Base-by-base conservation (phyloP, 306 rosid genomes). In the Prunus padus region DNA sequence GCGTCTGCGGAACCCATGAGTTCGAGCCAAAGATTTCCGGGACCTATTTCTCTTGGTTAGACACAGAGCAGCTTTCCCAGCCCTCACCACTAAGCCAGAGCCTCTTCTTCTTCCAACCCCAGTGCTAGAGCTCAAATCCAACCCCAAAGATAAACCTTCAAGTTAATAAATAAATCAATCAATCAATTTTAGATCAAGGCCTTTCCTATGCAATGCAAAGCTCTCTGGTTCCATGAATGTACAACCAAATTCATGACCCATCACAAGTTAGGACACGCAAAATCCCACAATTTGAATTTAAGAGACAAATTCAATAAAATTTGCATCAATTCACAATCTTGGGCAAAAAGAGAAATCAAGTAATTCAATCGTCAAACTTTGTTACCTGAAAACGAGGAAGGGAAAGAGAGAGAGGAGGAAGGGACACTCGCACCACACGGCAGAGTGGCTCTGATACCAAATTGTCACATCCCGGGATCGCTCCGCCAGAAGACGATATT, bases 41-140 rank as follows among this genome's bases (percentile, higher is more conserved):
- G 99, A 92, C 75, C 96, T 89, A 88, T 33, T 96, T 80, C 98
- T 88, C 90, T 92, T 96, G 13, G 99, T 96, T 52, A 72, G 91
- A 79, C 93, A 89, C 45, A 96, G 90, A 37, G 96, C 88, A 66
- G 81, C 77, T 84, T 91, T 96, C 52, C 97, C 97, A 45, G 98
- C 96, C 84, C 87, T 89, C 57, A 96, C 93, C 77, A 96, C 96
- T 20, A 92, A 73, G 50, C 96, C 76, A 45, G 78, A 79, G 2
- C 90, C 50, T 59, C 76, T 88, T 67, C 72, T 85, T 71, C 82
- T 85, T 76, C 89, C 80, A n/a, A 50, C 66, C 71, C 87, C 89
- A 79, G 82, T 44, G 60, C 73, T 82, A 45, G 82, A 78, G 23
- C 37, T 69, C 75, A 84, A 87, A 74, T 83, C 88, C 89, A 90